Conservation (phyloP, 352 stramenopile species). For the Phytophthora sojae region DNA sequence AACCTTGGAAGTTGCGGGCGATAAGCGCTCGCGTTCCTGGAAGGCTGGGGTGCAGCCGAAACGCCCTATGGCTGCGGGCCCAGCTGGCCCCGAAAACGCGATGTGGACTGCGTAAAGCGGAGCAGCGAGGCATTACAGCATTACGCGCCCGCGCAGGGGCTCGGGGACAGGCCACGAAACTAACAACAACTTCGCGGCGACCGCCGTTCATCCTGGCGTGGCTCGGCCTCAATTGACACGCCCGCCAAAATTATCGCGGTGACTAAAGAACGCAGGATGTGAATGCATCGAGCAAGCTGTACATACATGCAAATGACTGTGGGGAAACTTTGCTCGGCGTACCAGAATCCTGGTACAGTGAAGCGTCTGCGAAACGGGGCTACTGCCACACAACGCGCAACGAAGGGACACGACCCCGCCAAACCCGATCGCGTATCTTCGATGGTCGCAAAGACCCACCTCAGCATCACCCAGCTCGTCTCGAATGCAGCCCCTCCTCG, state of each 20-base stretch:
- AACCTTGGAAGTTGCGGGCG: neutral
- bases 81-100: slow-evolving; percentile 3
- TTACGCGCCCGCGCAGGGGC: neutral
- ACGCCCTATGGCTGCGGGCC: neutral
- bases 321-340: neutral
- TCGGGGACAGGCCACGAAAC: slow-evolving; percentile 4
- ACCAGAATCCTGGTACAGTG: neutral
- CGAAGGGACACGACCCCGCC: neutral
- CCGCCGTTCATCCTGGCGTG: neutral
- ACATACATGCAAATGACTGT: no score
- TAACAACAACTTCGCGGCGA: neutral
- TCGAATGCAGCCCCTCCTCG: neutral
- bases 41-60: slow-evolving; percentile 4
- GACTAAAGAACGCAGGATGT: neutral
- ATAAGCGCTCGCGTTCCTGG: neutral
- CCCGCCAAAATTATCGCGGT: neutral
- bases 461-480: neutral
- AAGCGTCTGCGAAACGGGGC: neutral
- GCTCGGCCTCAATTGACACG: neutral
- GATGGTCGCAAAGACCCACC: slow-evolving; percentile 13
- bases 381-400: neutral
- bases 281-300: neutral
- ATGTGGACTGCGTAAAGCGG: neutral
- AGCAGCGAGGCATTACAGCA: slow-evolving; percentile 1
- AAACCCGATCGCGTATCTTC: slow-evolving; percentile 20